phyloP scores from a whole-genome alignment of 129 eudicot genomes.

The Lactuca sativa region DNA sequence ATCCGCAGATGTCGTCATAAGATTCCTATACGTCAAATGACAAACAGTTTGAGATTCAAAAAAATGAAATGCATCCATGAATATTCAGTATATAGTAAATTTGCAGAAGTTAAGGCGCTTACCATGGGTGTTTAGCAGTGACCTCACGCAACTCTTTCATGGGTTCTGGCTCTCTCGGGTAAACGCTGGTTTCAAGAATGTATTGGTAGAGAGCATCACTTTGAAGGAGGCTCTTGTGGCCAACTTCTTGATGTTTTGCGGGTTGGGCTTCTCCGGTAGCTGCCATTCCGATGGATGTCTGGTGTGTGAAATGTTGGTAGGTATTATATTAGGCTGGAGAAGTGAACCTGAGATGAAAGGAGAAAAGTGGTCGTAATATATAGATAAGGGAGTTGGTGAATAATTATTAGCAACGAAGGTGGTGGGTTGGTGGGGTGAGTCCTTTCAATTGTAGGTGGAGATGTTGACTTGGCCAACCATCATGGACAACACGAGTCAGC shows the following conservation, averaged over 20 bases:
- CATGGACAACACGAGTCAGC: neutral
- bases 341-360: slow-evolving; percentile 6
- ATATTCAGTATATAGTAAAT: neutral
- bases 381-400: neutral
- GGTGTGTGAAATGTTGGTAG: neutral
- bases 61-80: neutral
- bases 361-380: neutral
- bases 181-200: slow-evolving; percentile 56
- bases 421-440: neutral
- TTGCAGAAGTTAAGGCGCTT: neutral
- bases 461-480: slow-evolving; percentile 10
- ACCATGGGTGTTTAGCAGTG: slow-evolving; percentile 54
- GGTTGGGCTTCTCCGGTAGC: slow-evolving; percentile 34
- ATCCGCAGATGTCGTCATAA: slow-evolving; percentile 59
- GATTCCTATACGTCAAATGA: slow-evolving; percentile 31
- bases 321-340: neutral
- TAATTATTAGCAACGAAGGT: neutral
- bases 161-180: slow-evolving; percentile 52
- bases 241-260: slow-evolving; percentile 56
- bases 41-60: slow-evolving; percentile 4
- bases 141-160: slow-evolving; percentile 55
- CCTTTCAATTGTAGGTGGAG: neutral
- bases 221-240: slow-evolving; percentile 64
- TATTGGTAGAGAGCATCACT: slow-evolving; percentile 62
- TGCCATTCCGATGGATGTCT: slow-evolving; percentile 13